These are phyloP conservation scores for Cornus florida DNA, from an alignment of 148 eudicot genomes.

Conservation along the genomic window DNA sequence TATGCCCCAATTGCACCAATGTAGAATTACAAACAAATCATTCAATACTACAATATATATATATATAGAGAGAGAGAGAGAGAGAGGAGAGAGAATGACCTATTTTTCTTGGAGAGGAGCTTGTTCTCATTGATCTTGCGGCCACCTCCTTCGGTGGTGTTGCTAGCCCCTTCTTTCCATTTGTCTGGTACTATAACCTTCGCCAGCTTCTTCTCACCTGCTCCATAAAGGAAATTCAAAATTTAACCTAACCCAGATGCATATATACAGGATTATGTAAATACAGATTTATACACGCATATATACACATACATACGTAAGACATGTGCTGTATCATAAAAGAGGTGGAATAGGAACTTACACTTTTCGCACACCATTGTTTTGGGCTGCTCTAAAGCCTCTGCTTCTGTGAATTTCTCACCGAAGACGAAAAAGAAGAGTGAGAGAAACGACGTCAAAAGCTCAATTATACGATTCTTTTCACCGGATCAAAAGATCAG, in stretches of 20 bases:
- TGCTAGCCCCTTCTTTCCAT: conserved; percentile 97
- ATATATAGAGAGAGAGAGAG: background rate
- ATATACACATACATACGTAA: background rate
- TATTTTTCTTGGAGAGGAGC: conserved; percentile 84
- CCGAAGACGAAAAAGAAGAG: background rate
- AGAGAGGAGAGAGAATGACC: conserved; percentile 67
- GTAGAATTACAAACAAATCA: background rate
- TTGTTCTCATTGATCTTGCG: conserved; percentile 96
- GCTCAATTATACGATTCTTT: too few relatives aligned
- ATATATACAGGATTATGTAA: background rate
- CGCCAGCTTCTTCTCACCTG: conserved; percentile 89
- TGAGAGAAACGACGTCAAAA: background rate
- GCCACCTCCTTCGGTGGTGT: conserved; percentile 93
- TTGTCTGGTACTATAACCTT: conserved; percentile 97
- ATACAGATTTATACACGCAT: background rate
- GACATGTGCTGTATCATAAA: background rate
- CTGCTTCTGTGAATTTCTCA: background rate
- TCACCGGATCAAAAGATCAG: too few relatives aligned
- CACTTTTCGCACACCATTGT: conserved; percentile 91
- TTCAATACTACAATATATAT: background rate
- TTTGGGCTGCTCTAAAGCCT: background rate
- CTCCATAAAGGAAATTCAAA: background rate
- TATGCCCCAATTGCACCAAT: background rate
- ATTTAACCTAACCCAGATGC: background rate
- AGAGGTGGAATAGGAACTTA: conserved; percentile 27